Conservation (phyloP, 805 yeast species). For the Candida hispaniensis region DNA sequence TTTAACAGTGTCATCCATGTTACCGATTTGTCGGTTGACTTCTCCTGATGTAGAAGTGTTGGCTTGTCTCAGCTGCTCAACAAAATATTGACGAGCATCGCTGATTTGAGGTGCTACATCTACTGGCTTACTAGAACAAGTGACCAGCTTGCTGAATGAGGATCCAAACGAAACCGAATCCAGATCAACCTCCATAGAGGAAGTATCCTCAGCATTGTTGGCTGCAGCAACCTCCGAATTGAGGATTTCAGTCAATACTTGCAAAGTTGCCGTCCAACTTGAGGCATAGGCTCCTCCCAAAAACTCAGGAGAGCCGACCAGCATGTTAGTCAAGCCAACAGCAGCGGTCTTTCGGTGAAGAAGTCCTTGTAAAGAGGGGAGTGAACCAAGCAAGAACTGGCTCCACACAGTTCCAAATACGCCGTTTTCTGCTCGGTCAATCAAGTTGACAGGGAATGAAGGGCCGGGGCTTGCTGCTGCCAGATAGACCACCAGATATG, state of each 20-base stretch:
- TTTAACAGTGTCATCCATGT: slow-evolving; percentile 6
- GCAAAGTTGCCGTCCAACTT: slow-evolving; percentile 36
- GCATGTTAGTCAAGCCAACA: slow-evolving; percentile 39
- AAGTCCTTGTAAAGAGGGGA: slow-evolving; percentile 32
- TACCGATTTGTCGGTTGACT: slow-evolving; percentile 11
- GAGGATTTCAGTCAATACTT: slow-evolving; percentile 35
- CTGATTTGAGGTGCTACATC: slow-evolving; percentile 58
- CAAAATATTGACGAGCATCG: slow-evolving; percentile 24
- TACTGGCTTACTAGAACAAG: slow-evolving; percentile 47
- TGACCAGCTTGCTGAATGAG: slow-evolving; percentile 60
- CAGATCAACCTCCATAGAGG: slow-evolving; percentile 32
- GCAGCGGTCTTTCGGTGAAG: slow-evolving; percentile 38
- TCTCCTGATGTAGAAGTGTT: slow-evolving; percentile 17
- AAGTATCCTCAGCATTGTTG: slow-evolving; percentile 30
- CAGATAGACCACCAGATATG: slow-evolving; percentile 48
- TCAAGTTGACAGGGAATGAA: slow-evolving; percentile 43
- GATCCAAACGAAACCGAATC: slow-evolving; percentile 85
- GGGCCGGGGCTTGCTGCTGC: slow-evolving; percentile 37
- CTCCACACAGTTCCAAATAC: slow-evolving; percentile 29
- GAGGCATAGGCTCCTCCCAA: slow-evolving; percentile 36
- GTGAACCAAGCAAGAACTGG: slow-evolving; percentile 28
- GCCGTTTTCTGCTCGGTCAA: slow-evolving; percentile 30
- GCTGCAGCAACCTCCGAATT: slow-evolving; percentile 32
- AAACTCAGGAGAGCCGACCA: slow-evolving; percentile 31
- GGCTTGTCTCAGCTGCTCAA: slow-evolving; percentile 19